Evolutionary conservation across 129 eudicot species (phyloP), one percentile per base, ranked within the genome.

Genomic region (Smallanthus sonchifolius): DNA sequence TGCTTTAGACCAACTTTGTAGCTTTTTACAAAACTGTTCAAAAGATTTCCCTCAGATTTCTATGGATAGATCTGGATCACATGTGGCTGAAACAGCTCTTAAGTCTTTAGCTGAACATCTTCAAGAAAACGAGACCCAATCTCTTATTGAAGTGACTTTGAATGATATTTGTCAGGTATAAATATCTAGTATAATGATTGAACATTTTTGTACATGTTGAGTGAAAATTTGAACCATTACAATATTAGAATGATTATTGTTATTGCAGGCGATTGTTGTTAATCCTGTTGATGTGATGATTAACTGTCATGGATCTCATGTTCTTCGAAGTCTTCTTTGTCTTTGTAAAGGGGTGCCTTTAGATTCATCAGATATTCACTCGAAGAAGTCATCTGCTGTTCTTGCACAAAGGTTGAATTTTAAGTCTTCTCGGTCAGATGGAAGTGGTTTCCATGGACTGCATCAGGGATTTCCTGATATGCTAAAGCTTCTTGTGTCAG

Each of bases 61-160:
- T 9, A 88, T 81, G 86, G 97, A 94, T 77, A 85, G 79, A 78
- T 86, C 93, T 42, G 99, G 99, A 82, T 94, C 99, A 56, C 99
- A 94, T 91, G 99, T 94, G 19, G 99, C 96, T 45, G 97, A 94
- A 83, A 86, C 99, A 15, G 97, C 99, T 69, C 84, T 94, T 44
- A 91, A 79, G 69, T 84, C 99, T 54, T 81, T 94, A 81, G 96
- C 91, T 36, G 66, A 75, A 77, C 91, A 94, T 78, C 86, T 91
- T 84, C 88, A 83, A 70, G 97, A 94, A 74, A 51, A 10, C 48
- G 87, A 80, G 69, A 77, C 32, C 45, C 83, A 75, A 70, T 71
- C 86, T 9, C 83, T 88, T 39, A 74, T 91, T 75, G 89, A 91
- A 82, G 84, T 80, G 36, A 91, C 93, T 38, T 74, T 94, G 47